These are phyloP conservation scores for Erythrophleum ivorense DNA, from an alignment of 331 rosid species.

Conservation along the genomic window DNA sequence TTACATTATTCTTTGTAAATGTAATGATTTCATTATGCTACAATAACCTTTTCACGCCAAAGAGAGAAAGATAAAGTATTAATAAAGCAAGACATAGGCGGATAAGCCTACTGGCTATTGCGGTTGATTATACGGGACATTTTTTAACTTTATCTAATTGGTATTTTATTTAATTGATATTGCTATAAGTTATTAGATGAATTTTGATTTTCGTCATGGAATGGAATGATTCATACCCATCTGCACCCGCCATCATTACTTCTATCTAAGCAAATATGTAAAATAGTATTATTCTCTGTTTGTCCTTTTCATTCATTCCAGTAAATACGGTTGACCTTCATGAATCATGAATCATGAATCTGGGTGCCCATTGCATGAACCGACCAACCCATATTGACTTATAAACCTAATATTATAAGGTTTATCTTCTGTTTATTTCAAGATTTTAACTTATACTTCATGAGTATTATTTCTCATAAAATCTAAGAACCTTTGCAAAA, in stretches of 20 bases:
- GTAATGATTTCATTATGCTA: background rate
- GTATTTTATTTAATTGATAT: no score
- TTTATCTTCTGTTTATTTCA: background rate
- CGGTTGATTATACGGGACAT: background rate
- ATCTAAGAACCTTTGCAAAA: no score
- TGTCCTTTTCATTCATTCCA: background rate
- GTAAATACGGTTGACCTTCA: conserved; percentile 2
- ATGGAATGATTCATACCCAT: background rate
- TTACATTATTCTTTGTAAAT: background rate
- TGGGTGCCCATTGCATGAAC: background rate
- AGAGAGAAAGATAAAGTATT: background rate
- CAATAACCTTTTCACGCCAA: background rate
- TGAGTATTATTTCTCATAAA: no score
- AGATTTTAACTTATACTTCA: background rate
- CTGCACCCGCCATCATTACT: background rate
- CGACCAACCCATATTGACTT: background rate
- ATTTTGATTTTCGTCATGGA: no score
- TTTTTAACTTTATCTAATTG: background rate
- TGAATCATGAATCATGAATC: background rate
- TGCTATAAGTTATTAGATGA: background rate
- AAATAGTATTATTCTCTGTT: background rate
- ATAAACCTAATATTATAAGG: background rate
- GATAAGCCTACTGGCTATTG: background rate
- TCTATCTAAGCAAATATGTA: background rate
- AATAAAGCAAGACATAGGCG: background rate